phyloP scores from a whole-genome alignment of 2,329 filamentous ascomycete species.

The Paecilomyces niveus region DNA sequence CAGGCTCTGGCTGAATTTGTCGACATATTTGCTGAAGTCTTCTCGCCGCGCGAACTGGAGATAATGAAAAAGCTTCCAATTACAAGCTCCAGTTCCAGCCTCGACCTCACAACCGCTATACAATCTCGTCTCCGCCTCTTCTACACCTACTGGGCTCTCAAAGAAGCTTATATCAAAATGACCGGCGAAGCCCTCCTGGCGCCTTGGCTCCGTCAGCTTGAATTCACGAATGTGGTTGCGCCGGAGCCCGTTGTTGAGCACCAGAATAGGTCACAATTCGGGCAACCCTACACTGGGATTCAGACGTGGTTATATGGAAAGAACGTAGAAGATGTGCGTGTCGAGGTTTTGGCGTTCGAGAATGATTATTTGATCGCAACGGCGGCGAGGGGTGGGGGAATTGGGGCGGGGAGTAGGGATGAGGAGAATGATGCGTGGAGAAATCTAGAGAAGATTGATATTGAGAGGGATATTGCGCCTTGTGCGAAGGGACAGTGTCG shows the following conservation, averaged over 20 bases:
- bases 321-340: conserved; percentile 44
- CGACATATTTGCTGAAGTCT: conserved; percentile 54
- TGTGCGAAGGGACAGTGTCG: conserved; percentile 34
- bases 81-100: conserved; percentile 10
- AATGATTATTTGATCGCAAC: conserved; percentile 53
- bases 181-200: conserved; percentile 58
- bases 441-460: conserved; percentile 37
- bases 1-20: conserved; percentile 51
- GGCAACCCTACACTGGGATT: conserved; percentile 33
- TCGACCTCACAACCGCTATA: conserved; percentile 37
- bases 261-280: conserved; percentile 16
- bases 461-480: conserved; percentile 38
- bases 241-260: conserved; percentile 26
- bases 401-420: conserved; percentile 17
- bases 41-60: conserved; percentile 47
- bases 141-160: conserved; percentile 59
- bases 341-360: conserved; percentile 54
- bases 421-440: conserved; percentile 25
- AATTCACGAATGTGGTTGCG: conserved; percentile 52
- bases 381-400: conserved; percentile 37
- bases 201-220: conserved; percentile 52
- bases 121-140: conserved; percentile 54
- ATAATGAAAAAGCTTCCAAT: conserved; percentile 42
- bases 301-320: conserved; percentile 44
- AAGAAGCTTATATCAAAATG: conserved; percentile 62